Base-by-base conservation (phyloP, 2,329 filamentous ascomycete species). In the Fusarium torreyae region DNA sequence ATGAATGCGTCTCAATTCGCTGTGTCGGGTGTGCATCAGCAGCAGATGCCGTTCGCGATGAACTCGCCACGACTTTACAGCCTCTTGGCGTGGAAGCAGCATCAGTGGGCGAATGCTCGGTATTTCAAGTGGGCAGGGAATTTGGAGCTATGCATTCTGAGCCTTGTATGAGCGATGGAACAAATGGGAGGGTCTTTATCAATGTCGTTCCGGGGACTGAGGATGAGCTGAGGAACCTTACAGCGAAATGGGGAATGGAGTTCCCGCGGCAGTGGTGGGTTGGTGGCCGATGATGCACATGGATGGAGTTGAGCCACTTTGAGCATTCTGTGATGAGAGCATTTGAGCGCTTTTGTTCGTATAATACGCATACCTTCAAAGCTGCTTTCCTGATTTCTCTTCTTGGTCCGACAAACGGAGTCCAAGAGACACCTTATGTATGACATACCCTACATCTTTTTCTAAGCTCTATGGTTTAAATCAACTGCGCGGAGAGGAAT, bases 91-190 rank as follows among this genome's bases (percentile, higher is more conserved):
- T 38, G 1, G 65, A 71, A 6, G 65, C 73, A 2, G 74, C 77
- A 0, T 48, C n/a, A 13, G 11, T 58, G 5, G 79, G 80, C 2
- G 74, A 82, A 45, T 81, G 80, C 56, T 76, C 77, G 2, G 77
- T 84, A 28, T 84, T 86, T 39, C 75, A 77, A 14, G 79, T 83
- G 20, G 84, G 84, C 0, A 74, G 76, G 13, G 75, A 79, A 0
- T 58, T 70, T 3, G 84, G 84, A 4, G 82, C 81, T 0, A 75
- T 85, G 9, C 82, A 85, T 57, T 83, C 80, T 11, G 80, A 82
- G 57, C 80, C 80, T 1, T 58, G 66, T n/a, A 80, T 81, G 77
- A 74, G 74, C 26, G 42, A 62, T 0, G 68, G 70, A 1, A 66
- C 74, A 9, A 8, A 18, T 6, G 71, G 72, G 0, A 74, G 80